These are phyloP conservation scores for Crataegus laevigata DNA, from an alignment of 306 rosid genomes.

Conservation along the genomic window DNA sequence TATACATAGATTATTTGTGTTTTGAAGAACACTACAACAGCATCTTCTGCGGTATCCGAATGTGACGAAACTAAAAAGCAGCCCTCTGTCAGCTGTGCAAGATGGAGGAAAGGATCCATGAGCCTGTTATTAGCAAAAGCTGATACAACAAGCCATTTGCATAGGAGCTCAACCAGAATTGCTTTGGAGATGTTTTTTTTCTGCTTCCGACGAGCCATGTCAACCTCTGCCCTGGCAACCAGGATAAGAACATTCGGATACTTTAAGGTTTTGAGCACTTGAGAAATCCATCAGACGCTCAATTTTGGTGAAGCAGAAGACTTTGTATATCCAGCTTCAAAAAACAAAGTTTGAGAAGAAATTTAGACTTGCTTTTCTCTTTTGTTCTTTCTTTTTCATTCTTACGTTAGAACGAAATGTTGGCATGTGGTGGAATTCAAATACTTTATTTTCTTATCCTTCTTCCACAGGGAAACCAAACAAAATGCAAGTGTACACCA, in stretches of 20 bases:
- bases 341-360: neutral
- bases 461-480: neutral
- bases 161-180: slow-evolving; percentile 46
- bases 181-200: slow-evolving; percentile 35
- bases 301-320: neutral
- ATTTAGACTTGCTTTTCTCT: neutral
- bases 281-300: neutral
- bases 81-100: slow-evolving; percentile 44
- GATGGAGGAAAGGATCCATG: slow-evolving; percentile 46
- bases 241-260: neutral
- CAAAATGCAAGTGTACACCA: neutral
- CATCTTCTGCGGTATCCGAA: slow-evolving; percentile 22
- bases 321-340: neutral
- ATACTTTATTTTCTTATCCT: neutral
- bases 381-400: too few species aligned
- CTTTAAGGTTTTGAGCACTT: neutral
- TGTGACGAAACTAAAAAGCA: slow-evolving; percentile 29
- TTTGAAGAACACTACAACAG: neutral
- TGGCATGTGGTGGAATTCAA: too few species aligned
- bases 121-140: slow-evolving; percentile 53
- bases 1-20: slow-evolving; percentile 21
- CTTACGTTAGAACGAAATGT: too few species aligned
- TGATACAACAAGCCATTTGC: slow-evolving; percentile 52
- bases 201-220: slow-evolving; percentile 52
- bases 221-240: slow-evolving; percentile 18